A percentile compares a stretch with the other conserved stretches of the same genome.
Conservation (phyloP, 2,329 filamentous ascomycete species). For the Calonectria henricotiae region DNA sequence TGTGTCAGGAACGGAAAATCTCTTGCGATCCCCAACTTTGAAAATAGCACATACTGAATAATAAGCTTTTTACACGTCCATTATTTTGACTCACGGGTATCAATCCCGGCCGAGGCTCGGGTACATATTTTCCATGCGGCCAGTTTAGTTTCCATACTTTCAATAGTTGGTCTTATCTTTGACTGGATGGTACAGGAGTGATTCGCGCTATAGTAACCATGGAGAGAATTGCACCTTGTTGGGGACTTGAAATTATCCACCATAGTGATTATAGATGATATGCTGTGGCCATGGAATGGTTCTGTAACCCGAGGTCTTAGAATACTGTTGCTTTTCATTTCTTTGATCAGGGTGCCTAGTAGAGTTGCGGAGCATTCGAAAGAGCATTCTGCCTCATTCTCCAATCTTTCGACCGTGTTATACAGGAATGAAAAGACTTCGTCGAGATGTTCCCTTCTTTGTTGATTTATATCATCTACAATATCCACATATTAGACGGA, state of each 20-base stretch:
- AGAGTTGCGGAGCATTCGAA: constrained; percentile 42
- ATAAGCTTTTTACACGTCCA: no score
- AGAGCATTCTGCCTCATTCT: constrained; percentile 12
- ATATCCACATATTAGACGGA: not conserved
- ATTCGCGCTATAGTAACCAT: fast-evolving
- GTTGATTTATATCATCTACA: constrained; percentile 12
- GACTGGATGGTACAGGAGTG: not conserved
- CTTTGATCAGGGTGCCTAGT: constrained; percentile 40
- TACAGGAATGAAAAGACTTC: not conserved
- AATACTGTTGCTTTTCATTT: constrained; percentile 5
- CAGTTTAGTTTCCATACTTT: no score
- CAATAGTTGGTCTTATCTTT: not conserved
- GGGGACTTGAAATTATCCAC: not conserved
- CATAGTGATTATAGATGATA: not conserved
- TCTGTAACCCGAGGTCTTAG: not conserved
- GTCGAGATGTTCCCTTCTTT: not conserved
- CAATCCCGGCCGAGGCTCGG: no score
- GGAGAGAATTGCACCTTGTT: not conserved
- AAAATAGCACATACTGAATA: no score
- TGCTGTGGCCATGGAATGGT: not conserved
- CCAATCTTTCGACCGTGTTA: not conserved
- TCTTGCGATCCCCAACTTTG: no score
- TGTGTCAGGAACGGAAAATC: no score
- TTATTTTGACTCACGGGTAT: no score
- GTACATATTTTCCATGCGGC: no score